These are phyloP conservation scores for Komagataea norvegica DNA, from an alignment of 1,139 yeast genomes.

Conservation along the genomic window DNA sequence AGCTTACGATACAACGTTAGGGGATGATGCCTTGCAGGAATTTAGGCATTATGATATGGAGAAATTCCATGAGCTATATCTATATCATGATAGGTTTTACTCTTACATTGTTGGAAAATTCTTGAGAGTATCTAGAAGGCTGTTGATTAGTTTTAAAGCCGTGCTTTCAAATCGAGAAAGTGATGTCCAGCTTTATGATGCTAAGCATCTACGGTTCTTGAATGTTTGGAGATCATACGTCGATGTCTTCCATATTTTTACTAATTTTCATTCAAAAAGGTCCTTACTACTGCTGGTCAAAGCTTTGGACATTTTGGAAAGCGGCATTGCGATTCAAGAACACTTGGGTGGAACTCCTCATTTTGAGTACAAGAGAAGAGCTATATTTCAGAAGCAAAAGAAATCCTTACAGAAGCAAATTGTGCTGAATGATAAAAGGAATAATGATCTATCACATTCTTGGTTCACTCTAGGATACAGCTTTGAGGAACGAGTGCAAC, in stretches of 20 bases:
- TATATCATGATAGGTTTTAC: slow-evolving; percentile 14
- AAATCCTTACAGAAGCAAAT: slow-evolving; percentile 11
- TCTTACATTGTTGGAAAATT: slow-evolving; percentile 6
- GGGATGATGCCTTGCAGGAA: slow-evolving; percentile 5
- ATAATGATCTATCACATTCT: not conserved
- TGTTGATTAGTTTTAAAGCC: slow-evolving; percentile 9
- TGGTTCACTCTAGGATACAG: slow-evolving; percentile 14
- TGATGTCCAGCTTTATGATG: not conserved
- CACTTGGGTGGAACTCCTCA: slow-evolving; percentile 7
- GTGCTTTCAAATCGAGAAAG: not conserved
- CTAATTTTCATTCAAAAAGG: slow-evolving; percentile 8
- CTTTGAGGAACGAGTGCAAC: slow-evolving; percentile 4
- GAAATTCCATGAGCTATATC: slow-evolving; percentile 9
- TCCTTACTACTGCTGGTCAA: slow-evolving; percentile 13
- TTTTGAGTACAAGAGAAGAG: slow-evolving; percentile 5
- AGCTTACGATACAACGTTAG: slow-evolving; percentile 12
- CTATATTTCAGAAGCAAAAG: slow-evolving; percentile 4
- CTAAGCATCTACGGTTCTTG: slow-evolving; percentile 10
- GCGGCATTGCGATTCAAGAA: slow-evolving; percentile 16
- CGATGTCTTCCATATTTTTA: slow-evolving; percentile 12
- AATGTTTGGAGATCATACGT: slow-evolving; percentile 13
- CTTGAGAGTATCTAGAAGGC: slow-evolving; percentile 6
- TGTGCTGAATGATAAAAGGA: slow-evolving; percentile 9
- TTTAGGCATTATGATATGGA: slow-evolving; percentile 10
- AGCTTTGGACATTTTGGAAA: slow-evolving; percentile 14